A percentile compares a stretch with the other conserved stretches of the same genome.
Conservation (phyloP, 192 early-diverging fungal genomes). For the Mortierella antarctica region DNA sequence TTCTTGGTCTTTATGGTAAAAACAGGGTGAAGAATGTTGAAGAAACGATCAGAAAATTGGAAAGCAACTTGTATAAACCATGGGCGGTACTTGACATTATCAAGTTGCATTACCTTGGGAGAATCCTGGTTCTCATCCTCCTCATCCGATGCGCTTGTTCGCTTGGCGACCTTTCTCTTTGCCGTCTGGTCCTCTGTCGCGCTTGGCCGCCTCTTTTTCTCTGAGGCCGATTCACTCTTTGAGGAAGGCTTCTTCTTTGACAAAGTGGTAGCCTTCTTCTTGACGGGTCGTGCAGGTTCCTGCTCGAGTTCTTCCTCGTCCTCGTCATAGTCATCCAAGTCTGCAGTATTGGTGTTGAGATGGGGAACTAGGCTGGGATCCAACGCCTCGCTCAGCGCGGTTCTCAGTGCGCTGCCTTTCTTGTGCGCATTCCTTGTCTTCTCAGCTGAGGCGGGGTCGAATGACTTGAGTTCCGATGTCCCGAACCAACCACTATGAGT, state of each 20-base stretch:
- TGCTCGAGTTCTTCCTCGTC: not conserved
- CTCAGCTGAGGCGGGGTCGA: slow-evolving; percentile 43
- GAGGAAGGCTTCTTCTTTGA: slow-evolving; percentile 22
- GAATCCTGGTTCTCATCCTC: slow-evolving; percentile 13
- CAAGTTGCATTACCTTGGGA: slow-evolving; percentile 21
- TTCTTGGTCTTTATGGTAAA: slow-evolving; percentile 8
- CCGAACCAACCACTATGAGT: slow-evolving; percentile 56
- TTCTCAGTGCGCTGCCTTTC: slow-evolving; percentile 30
- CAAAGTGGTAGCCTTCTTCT: slow-evolving; percentile 11
- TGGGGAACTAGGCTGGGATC: slow-evolving; percentile 26
- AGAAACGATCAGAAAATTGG: not conserved
- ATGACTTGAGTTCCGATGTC: slow-evolving; percentile 37
- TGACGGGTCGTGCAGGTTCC: not conserved
- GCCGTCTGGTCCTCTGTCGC: slow-evolving; percentile 21
- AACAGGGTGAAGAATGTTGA: not conserved
- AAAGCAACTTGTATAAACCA: too few species aligned
- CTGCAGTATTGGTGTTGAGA: not conserved
- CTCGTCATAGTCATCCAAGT: slow-evolving; percentile 11
- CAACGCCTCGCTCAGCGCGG: slow-evolving; percentile 30
- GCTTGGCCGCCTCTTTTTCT: slow-evolving; percentile 41
- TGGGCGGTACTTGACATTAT: too few species aligned
- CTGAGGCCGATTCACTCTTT: slow-evolving; percentile 6
- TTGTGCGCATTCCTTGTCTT: slow-evolving; percentile 27
- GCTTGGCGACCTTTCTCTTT: slow-evolving; percentile 20
- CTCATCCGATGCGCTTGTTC: not conserved